These are phyloP conservation scores for Pontederia paniculata DNA, from an alignment of 176 grass and related monocot genomes.

Conservation along the genomic window DNA sequence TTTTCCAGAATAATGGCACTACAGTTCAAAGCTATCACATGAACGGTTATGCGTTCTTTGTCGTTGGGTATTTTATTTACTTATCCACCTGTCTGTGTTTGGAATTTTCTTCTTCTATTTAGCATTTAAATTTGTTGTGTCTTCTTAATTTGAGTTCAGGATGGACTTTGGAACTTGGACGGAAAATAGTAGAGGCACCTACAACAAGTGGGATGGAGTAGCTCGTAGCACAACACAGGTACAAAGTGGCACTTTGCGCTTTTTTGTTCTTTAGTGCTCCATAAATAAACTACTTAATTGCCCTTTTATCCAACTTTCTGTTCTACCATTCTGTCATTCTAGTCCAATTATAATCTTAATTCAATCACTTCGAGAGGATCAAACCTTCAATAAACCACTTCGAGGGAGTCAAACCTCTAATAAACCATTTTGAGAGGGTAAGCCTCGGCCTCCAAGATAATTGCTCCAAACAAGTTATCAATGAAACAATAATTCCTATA, in stretches of 20 bases:
- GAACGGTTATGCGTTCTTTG: conserved; percentile 95
- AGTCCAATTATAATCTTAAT: no score
- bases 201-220: conserved; percentile 99
- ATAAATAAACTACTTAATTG: no score
- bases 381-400: no score
- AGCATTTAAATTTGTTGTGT: not conserved
- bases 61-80: conserved; percentile 54
- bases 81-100: not conserved
- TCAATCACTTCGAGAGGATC: no score
- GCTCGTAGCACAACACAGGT: conserved; percentile 88
- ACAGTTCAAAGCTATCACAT: conserved; percentile 73
- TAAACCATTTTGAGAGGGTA: no score
- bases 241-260: not conserved
- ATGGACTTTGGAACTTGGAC: conserved; percentile 95
- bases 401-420: no score
- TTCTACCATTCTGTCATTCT: no score
- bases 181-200: conserved; percentile 75
- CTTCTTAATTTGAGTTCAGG: conserved; percentile 25
- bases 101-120: conserved; percentile 2
- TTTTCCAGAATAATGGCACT: conserved; percentile 91
- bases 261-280: no score
- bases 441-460: no score
- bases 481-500: no score
- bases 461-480: no score
- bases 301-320: not conserved